Conservation (phyloP, 495 filamentous ascomycete genomes). For the Talaromyces adpressus region DNA sequence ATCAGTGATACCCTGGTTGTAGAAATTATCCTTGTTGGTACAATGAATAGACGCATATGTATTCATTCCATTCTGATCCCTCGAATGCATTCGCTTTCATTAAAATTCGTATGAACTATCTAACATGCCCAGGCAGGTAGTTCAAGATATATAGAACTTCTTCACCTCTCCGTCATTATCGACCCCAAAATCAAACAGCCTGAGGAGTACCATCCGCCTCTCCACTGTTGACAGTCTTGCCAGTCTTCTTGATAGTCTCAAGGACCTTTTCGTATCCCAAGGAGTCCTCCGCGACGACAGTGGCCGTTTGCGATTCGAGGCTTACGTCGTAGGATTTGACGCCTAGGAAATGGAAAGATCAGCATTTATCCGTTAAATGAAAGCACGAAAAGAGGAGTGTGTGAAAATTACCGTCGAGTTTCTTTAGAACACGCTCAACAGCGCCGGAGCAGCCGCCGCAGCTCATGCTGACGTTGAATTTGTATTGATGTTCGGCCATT, state of each 20-base stretch:
- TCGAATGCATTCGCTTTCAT: not conserved
- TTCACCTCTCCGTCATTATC: not conserved
- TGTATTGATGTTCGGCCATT: slow-evolving; percentile 61
- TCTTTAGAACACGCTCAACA: slow-evolving; percentile 89
- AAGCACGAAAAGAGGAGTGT: not conserved
- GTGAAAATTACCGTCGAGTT: slow-evolving; percentile 62
- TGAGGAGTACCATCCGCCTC: slow-evolving; percentile 49
- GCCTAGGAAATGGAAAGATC: slow-evolving; percentile 41
- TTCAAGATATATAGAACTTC: not conserved
- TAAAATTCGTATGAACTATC: not conserved
- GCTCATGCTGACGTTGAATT: slow-evolving; percentile 63
- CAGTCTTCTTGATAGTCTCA: slow-evolving; percentile 88
- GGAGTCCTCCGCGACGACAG: slow-evolving; percentile 54
- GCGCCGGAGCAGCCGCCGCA: slow-evolving; percentile 66
- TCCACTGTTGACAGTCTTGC: slow-evolving; percentile 76
- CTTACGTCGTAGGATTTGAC: slow-evolving; percentile 81
- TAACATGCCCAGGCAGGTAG: not conserved
- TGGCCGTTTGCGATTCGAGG: slow-evolving; percentile 74
- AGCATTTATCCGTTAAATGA: no score
- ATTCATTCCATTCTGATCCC: not conserved
- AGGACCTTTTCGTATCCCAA: slow-evolving; percentile 76
- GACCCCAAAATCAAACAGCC: slow-evolving; percentile 18
- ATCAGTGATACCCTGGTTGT: slow-evolving; percentile 1
- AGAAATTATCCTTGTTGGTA: not conserved
- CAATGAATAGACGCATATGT: not conserved